A percentile compares a stretch with the other conserved stretches of the same genome.
These are phyloP conservation scores for Yarrowia sp. DNA, from an alignment of 805 yeast species.

Conservation along the genomic window DNA sequence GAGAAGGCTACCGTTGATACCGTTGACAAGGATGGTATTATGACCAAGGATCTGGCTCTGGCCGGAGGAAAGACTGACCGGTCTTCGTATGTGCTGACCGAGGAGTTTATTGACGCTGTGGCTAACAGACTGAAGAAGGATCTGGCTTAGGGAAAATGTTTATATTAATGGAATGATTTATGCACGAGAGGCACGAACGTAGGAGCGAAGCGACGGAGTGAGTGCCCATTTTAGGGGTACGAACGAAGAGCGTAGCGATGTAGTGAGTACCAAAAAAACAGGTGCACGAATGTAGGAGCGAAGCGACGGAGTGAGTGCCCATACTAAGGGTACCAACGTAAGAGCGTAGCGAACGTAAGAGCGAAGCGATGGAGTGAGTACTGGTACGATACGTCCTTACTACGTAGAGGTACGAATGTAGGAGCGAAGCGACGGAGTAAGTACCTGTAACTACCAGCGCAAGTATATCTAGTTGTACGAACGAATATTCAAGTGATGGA, in stretches of 20 bases:
- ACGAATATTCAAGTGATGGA: no score
- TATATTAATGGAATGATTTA: slow-evolving; percentile 21
- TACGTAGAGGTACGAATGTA: no score
- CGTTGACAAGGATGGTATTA: slow-evolving; percentile 75
- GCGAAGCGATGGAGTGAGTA: not conserved
- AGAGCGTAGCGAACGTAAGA: not conserved
- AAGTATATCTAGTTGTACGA: no score
- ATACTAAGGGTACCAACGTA: no score
- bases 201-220: not conserved
- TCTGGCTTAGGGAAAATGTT: slow-evolving; percentile 23
- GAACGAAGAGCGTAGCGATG: not conserved
- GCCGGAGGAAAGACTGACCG: slow-evolving; percentile 86
- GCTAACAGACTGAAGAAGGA: slow-evolving; percentile 54
- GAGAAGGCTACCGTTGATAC: slow-evolving; percentile 86
- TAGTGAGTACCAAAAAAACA: not conserved
- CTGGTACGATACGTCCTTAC: no score
- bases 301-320: not conserved
- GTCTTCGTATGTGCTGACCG: slow-evolving; percentile 80
- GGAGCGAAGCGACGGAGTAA: no score
- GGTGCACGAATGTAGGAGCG: not conserved
- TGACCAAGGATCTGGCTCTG: slow-evolving; percentile 95
- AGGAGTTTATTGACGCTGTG: slow-evolving; percentile 84
- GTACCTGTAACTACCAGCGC: no score
- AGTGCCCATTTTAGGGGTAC: not conserved
- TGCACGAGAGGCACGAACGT: not conserved